phyloP scores from a whole-genome alignment of 108 stramenopile genomes.

The Nitzschia sp. region DNA sequence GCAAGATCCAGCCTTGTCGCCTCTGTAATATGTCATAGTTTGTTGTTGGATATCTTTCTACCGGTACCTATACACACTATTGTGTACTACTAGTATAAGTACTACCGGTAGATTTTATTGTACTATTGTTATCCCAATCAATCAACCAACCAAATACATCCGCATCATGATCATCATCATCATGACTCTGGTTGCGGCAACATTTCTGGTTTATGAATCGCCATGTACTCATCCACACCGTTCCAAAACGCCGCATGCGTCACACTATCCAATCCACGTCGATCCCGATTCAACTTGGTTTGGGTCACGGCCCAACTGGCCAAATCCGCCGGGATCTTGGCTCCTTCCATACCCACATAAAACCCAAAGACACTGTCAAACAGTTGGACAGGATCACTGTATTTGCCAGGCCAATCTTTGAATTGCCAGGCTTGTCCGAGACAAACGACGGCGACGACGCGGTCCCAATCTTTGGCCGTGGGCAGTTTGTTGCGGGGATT shows the following conservation, averaged over 20 bases:
- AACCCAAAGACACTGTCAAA: slow-evolving; percentile 75
- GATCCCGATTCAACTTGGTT: slow-evolving; percentile 67
- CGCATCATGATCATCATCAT: background rate
- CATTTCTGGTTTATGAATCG: slow-evolving; percentile 74
- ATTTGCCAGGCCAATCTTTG: slow-evolving; percentile 84
- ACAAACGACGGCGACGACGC: slow-evolving; percentile 91
- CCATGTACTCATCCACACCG: slow-evolving; percentile 81
- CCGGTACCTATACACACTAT: too few species aligned
- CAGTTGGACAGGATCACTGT: slow-evolving; percentile 78
- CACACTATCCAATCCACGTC: slow-evolving; percentile 82
- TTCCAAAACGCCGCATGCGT: slow-evolving; percentile 85
- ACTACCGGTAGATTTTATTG: too few species aligned
- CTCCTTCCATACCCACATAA: slow-evolving; percentile 80
- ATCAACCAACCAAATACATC: too few species aligned
- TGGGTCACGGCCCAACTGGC: slow-evolving; percentile 67
- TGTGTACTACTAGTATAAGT: too few species aligned
- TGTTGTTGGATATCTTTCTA: too few species aligned
- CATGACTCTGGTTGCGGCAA: slow-evolving; percentile 36
- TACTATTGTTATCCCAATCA: too few species aligned
- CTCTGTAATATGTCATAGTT: too few species aligned
- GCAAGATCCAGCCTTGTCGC: slow-evolving; percentile 37
- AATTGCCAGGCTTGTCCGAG: slow-evolving; percentile 96
- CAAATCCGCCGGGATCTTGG: slow-evolving; percentile 61
- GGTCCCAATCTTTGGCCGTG: slow-evolving; percentile 80
- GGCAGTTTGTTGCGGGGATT: slow-evolving; percentile 69